These are phyloP conservation scores for Phanerochaete carnosa DNA, from an alignment of 768 basidiomycete species.

Conservation along the genomic window DNA sequence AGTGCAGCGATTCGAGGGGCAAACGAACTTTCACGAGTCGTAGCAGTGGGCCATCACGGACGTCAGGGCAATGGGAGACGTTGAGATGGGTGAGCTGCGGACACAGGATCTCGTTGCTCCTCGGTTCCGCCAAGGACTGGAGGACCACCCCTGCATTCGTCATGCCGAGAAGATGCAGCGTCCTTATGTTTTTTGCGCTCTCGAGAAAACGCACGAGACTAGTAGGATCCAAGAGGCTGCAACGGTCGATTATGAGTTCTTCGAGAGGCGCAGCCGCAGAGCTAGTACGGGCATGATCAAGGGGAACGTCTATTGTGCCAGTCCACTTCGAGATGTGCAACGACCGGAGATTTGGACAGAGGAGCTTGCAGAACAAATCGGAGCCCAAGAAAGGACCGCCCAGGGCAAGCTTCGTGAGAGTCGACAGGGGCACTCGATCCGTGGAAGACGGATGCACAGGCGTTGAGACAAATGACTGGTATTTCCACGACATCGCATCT, in stretches of 20 bases:
- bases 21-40: constrained; percentile 46
- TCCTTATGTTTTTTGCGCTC: constrained; percentile 35
- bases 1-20: background rate
- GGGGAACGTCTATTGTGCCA: constrained; percentile 17
- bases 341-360: constrained; percentile 3
- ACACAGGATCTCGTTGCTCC: constrained; percentile 32
- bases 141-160: constrained; percentile 18
- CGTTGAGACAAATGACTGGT: background rate
- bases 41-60: constrained; percentile 49
- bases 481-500: background rate
- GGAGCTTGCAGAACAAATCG: background rate
- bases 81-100: constrained; percentile 50
- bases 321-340: constrained; percentile 10
- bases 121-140: background rate
- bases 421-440: background rate
- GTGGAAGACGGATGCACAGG: background rate
- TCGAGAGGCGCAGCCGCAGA: constrained; percentile 25
- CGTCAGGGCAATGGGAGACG: constrained; percentile 50
- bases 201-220: constrained; percentile 31
- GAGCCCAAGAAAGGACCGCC: background rate
- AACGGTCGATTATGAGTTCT: constrained; percentile 36
- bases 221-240: constrained; percentile 26
- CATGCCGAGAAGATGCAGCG: constrained; percentile 36
- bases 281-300: constrained; percentile 20
- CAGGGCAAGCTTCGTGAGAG: background rate